Percentiles rank a stretch among this genome's conserved stretches.
Evolutionary conservation across 2,329 filamentous ascomycete genomes (phyloP).

Genomic region (Botrytis paeoniae): DNA sequence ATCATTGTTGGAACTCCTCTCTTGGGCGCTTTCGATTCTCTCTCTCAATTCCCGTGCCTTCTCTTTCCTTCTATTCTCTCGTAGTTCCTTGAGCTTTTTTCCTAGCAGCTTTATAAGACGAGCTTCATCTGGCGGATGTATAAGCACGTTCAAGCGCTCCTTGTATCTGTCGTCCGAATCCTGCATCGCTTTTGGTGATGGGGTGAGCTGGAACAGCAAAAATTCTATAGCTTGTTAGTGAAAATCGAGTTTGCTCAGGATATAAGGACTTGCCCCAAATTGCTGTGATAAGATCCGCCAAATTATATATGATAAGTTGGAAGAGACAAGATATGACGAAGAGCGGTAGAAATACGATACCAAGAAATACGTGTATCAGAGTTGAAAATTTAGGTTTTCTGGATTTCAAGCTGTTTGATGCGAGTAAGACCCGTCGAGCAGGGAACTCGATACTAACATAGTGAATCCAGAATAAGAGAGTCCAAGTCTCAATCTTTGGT

Average conservation of each 20-base stretch:
- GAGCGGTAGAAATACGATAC: not conserved
- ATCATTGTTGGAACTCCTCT: no score
- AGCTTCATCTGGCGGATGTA: not conserved
- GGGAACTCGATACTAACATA: not conserved
- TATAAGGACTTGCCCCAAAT: not conserved
- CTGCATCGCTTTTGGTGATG: not conserved
- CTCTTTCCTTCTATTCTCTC: not conserved
- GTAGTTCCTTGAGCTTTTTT: not conserved
- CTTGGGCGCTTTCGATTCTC: no score
- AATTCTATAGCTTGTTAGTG: not conserved
- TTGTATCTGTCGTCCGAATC: not conserved
- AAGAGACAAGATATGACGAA: not conserved
- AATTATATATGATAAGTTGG: not conserved
- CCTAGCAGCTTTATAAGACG: not conserved
- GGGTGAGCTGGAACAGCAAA: not conserved
- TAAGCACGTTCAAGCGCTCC: not conserved
- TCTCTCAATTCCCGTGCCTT: no score
- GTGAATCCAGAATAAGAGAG: not conserved
- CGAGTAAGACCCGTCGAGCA: not conserved
- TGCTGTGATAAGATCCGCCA: not conserved
- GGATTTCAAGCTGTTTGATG: not conserved
- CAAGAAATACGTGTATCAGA: not conserved
- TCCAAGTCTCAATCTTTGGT: not conserved
- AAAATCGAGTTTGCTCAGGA: not conserved
- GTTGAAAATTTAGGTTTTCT: not conserved